A percentile compares a stretch with the other conserved stretches of the same genome.
phyloP scores from a whole-genome alignment of 441 rosid species.

The Eruca vesicaria region DNA sequence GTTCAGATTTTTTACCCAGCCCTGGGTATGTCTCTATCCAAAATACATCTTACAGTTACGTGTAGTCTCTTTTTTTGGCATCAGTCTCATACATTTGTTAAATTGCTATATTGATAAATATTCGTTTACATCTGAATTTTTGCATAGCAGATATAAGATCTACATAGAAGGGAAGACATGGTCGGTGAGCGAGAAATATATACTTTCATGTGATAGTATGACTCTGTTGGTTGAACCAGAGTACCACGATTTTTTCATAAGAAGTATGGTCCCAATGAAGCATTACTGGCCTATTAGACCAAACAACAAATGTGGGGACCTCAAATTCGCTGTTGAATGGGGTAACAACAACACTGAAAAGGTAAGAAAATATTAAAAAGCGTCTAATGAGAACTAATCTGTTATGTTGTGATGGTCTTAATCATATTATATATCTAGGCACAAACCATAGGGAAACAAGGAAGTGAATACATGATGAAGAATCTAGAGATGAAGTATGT shows the following conservation, averaged over 20 bases:
- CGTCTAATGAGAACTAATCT: not conserved
- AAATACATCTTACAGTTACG: too few relatives aligned
- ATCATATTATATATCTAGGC: constrained; percentile 39
- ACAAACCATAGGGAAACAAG: constrained; percentile 49
- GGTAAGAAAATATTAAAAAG: not conserved
- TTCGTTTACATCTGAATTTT: not conserved
- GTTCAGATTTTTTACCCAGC: too few relatives aligned
- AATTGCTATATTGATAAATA: not conserved
- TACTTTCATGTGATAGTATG: constrained; percentile 62
- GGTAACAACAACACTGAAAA: constrained; percentile 48
- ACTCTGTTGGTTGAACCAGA: constrained; percentile 46
- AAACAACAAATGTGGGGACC: constrained; percentile 38
- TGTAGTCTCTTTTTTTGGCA: too few relatives aligned
- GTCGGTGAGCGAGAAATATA: constrained; percentile 77
- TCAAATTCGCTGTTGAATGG: constrained; percentile 77
- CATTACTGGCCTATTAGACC: constrained; percentile 69
- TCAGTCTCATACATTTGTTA: not conserved
- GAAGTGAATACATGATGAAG: constrained; percentile 45
- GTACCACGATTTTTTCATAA: constrained; percentile 57
- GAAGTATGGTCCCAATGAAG: constrained; percentile 55
- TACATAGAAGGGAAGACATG: constrained; percentile 51
- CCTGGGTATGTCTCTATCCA: too few relatives aligned
- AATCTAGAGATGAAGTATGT: constrained; percentile 54
- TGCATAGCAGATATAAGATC: not conserved
- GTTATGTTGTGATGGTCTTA: not conserved